Base-by-base conservation (phyloP, 2,329 filamentous ascomycete species). In the Exophiala lecanii-corni region DNA sequence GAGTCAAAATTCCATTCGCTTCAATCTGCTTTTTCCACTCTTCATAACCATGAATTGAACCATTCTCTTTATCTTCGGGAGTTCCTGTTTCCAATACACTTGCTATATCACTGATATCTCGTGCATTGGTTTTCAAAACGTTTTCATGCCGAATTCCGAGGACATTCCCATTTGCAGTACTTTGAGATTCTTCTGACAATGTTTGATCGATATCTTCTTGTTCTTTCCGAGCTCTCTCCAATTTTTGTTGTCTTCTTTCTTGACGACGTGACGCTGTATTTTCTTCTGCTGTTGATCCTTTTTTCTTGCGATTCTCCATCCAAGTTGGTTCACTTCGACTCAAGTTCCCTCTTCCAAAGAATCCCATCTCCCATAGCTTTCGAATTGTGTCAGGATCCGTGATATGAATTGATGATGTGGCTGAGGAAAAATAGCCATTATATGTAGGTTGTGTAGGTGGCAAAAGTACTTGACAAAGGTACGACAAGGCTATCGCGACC, bases 281-380 rank as follows among this genome's bases (percentile, higher is more conserved):
- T 49, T 94, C 82, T 66, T 96, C 91, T 55, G 84, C 89, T 32
- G 92, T 92, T 9, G 85, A 85, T 46, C 75, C 75, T 38, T 83
- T 77, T 19, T 83, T 81, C 63, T 86, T 84, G 64, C 95, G 88
- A 50, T 85, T 76, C 52, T 86, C 85, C 38, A 95, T 65, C 92
- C 92, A 98, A 55, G 82, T 92, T 2, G 91, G 91, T 63, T 98
- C 91, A 71, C 89, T 96, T 57, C 94, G 81, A 69, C 89, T 96
- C 45, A 97, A 71, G 56, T 74, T 91, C 33, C 92, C 92, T 65
- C 96, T 96, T 36, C 94, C 94, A 65, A 91, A 98, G 67, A 98
- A 98, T 4, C 92, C 92, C 69, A 94, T 87, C 65, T 95, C 86
- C 92, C 94, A 98, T 17, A 98, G 67, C 1, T 83, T 87, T 41